Evolutionary conservation across 1,139 yeast genomes (phyloP).

Genomic region (Taiozyma sp.): DNA sequence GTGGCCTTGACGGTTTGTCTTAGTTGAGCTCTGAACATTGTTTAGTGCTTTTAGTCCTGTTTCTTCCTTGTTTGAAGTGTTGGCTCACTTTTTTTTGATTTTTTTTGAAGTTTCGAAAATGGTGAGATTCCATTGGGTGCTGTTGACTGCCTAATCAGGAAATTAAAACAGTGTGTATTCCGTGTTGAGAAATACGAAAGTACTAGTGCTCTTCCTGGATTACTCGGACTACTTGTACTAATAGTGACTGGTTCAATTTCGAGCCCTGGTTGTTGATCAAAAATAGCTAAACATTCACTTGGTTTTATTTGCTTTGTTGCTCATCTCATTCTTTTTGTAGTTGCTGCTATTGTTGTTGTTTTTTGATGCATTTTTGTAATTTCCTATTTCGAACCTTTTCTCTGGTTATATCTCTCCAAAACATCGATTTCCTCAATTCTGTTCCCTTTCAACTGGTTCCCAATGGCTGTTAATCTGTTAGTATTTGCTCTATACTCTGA

Average conservation of each 20-base stretch:
- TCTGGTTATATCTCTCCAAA: conserved; percentile 26
- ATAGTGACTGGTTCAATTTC: too few species aligned
- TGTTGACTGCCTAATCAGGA: conserved; percentile 17
- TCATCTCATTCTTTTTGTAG: too few species aligned
- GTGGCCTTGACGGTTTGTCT: conserved; percentile 15
- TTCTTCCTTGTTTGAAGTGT: not conserved
- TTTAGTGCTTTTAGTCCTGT: not conserved
- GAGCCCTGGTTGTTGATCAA: too few species aligned
- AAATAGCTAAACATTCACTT: too few species aligned
- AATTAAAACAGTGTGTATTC: not conserved
- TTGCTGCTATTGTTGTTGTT: not conserved
- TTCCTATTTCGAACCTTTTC: conserved; percentile 2
- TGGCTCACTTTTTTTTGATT: conserved; percentile 7
- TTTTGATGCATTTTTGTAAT: conserved; percentile 8
- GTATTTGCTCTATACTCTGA: not conserved
- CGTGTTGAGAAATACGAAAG: too few species aligned
- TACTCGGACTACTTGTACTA: too few species aligned
- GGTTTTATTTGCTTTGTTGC: not conserved
- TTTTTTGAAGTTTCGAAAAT: not conserved
- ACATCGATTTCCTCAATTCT: conserved; percentile 58
- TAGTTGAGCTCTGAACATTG: conserved; percentile 20
- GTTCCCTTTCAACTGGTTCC: conserved; percentile 70
- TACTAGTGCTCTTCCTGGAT: too few species aligned
- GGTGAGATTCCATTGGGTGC: conserved; percentile 11
- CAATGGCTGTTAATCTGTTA: conserved; percentile 43